Conservation (phyloP, 768 basidiomycete species). For the Mycena filopes region DNA sequence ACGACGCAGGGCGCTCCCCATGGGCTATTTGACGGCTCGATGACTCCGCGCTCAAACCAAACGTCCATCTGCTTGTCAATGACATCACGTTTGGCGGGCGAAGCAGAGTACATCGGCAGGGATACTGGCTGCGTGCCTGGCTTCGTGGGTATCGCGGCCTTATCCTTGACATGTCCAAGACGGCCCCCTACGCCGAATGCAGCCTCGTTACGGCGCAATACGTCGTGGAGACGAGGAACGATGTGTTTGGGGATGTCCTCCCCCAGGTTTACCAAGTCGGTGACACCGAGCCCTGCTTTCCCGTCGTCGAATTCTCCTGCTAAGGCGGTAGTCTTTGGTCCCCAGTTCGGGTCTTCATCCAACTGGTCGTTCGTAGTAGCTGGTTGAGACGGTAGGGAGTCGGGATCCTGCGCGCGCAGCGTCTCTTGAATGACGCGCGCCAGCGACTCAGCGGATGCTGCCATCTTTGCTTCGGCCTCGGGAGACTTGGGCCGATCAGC, state of each 20-base stretch:
- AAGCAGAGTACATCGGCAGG: constrained; percentile 36
- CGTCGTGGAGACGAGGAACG: constrained; percentile 2
- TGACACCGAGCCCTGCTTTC: constrained; percentile 6
- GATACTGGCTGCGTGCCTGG: constrained; percentile 33
- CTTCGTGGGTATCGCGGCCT: constrained; percentile 22
- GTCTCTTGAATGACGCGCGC: not conserved
- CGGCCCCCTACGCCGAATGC: constrained; percentile 39
- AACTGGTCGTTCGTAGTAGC: not conserved
- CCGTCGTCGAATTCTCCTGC: constrained; percentile 23
- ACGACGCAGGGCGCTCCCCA: constrained; percentile 38
- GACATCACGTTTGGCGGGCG: constrained; percentile 36
- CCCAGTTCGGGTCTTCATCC: constrained; percentile 27
- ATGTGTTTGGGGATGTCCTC: constrained; percentile 29
- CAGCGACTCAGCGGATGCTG: constrained; percentile 12
- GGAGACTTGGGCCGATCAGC: not conserved
- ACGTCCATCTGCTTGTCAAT: constrained; percentile 42
- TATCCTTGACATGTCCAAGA: constrained; percentile 34
- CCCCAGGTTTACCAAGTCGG: constrained; percentile 29
- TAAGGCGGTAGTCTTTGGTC: constrained; percentile 37
- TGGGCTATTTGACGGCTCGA: constrained; percentile 43
- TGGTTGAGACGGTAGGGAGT: not conserved
- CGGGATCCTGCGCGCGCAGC: not conserved
- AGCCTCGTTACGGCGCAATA: constrained; percentile 19
- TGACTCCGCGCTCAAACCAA: constrained; percentile 43
- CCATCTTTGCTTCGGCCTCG: not conserved